These are phyloP conservation scores for Metschnikowia sp. DNA, from an alignment of 805 yeast species.

Conservation along the genomic window DNA sequence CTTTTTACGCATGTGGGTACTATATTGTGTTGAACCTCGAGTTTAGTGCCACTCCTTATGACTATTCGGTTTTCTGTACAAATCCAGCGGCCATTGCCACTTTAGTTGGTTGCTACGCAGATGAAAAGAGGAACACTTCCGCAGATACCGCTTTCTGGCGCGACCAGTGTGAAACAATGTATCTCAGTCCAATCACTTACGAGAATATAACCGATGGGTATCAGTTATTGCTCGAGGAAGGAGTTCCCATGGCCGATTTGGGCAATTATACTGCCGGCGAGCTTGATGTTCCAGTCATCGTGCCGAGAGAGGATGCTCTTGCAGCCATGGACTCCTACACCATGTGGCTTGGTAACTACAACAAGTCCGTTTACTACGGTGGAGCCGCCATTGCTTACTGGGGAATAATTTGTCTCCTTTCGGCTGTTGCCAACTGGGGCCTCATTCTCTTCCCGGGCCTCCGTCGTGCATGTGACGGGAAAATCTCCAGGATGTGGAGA, in stretches of 20 bases:
- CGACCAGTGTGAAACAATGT: constrained; percentile 6
- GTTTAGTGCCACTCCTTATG: constrained; percentile 3
- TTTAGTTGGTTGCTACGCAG: constrained; percentile 10
- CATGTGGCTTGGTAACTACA: constrained; percentile 36
- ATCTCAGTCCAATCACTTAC: constrained; percentile 6
- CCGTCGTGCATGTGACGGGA: constrained; percentile 27
- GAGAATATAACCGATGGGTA: constrained; percentile 11
- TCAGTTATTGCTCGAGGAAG: constrained; percentile 6
- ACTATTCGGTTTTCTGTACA: constrained; percentile 11
- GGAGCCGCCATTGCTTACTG: constrained; percentile 47
- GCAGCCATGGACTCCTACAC: constrained; percentile 24
- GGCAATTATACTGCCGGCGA: constrained; percentile 8
- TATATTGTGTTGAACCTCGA: constrained; percentile 4
- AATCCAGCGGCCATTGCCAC: constrained; percentile 14
- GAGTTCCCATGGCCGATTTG: constrained; percentile 7
- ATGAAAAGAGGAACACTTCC: constrained; percentile 1
- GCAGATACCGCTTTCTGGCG: constrained; percentile 4
- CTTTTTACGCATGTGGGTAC: constrained; percentile 12
- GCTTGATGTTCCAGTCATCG: constrained; percentile 23
- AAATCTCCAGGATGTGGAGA: constrained; percentile 23
- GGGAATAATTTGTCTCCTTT: constrained; percentile 41
- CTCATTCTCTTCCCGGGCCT: constrained; percentile 37
- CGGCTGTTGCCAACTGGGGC: constrained; percentile 42
- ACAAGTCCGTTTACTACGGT: constrained; percentile 35
- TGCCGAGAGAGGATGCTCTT: constrained; percentile 14